Percentiles rank a stretch among this genome's conserved stretches.
phyloP scores from a whole-genome alignment of 2,329 filamentous ascomycete genomes.

The Fonsecaea pedrosoi region DNA sequence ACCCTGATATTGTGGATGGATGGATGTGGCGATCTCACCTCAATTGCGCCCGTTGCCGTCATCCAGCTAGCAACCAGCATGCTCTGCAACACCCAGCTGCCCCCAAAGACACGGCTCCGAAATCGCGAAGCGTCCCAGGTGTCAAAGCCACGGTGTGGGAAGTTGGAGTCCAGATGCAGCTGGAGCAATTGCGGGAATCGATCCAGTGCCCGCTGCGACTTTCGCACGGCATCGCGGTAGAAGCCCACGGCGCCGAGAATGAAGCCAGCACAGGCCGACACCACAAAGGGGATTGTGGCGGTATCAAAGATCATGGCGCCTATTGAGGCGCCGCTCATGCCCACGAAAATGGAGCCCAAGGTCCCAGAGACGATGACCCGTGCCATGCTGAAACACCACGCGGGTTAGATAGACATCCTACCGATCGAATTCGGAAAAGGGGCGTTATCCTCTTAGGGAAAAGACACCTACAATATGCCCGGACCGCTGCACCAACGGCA shows the following conservation, averaged over 20 bases:
- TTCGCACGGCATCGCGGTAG: slow-evolving; percentile 37
- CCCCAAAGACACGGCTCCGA: slow-evolving; percentile 23
- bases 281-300: slow-evolving; percentile 35
- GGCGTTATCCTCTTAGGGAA: not conserved
- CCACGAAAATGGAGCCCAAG: slow-evolving; percentile 28
- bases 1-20: not conserved
- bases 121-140: slow-evolving; percentile 28
- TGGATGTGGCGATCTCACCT: slow-evolving; percentile 27
- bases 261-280: slow-evolving; percentile 34
- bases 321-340: slow-evolving; percentile 33
- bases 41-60: slow-evolving; percentile 34
- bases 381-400: slow-evolving; percentile 30
- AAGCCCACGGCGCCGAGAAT: slow-evolving; percentile 33
- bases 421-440: not conserved
- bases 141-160: slow-evolving; percentile 35
- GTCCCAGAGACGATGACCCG: slow-evolving; percentile 34
- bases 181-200: slow-evolving; percentile 35
- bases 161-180: slow-evolving; percentile 38
- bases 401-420: not conserved
- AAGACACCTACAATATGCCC: slow-evolving; percentile 33
- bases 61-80: slow-evolving; percentile 39
- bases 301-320: slow-evolving; percentile 34
- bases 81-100: slow-evolving; percentile 35
- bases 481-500: slow-evolving; percentile 27
- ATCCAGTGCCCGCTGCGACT: slow-evolving; percentile 33